These are phyloP conservation scores for Plasmodium reichenowi DNA, from an alignment of 169 alveolate species.

Conservation along the genomic window DNA sequence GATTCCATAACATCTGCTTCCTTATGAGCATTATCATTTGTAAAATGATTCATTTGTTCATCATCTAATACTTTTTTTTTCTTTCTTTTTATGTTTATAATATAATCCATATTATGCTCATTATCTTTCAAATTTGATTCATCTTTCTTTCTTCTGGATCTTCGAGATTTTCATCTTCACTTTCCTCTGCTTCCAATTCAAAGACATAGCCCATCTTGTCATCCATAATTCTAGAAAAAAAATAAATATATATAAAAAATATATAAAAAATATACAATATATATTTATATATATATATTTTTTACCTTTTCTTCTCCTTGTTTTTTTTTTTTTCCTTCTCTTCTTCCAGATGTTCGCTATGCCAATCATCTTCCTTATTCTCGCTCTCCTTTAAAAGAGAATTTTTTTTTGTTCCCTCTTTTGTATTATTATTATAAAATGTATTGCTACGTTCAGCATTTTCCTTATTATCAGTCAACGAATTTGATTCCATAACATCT, in stretches of 20 bases:
- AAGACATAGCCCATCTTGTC: slow-evolving; percentile 37
- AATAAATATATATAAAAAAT: slow-evolving; percentile 2
- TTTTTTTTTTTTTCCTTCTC: neutral
- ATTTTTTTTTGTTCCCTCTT: neutral
- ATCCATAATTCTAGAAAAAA: slow-evolving; percentile 7
- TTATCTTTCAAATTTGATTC: too few relatives aligned
- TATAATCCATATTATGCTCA: too few relatives aligned
- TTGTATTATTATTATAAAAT: slow-evolving; percentile 1
- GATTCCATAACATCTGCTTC: too few relatives aligned
- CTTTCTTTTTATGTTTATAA: slow-evolving; percentile 32
- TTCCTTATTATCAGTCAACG: too few relatives aligned
- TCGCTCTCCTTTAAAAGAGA: neutral
- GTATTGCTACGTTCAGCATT: neutral
- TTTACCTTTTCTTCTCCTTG: slow-evolving; percentile 32
- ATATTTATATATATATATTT: neutral
- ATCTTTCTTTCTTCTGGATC: slow-evolving; percentile 51
- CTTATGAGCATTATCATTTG: neutral
- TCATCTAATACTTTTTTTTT: slow-evolving; percentile 61
- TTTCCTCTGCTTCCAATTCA: slow-evolving; percentile 76
- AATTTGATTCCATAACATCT: too few relatives aligned
- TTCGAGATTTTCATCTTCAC: slow-evolving; percentile 73
- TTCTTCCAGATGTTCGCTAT: neutral
- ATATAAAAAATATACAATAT: neutral
- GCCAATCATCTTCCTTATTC: slow-evolving; percentile 3
- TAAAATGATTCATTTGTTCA: slow-evolving; percentile 19